A percentile compares a stretch with the other conserved stretches of the same genome.
These are phyloP conservation scores for Coffea humblotiana DNA, from an alignment of 305 asterid genomes.

Conservation along the genomic window DNA sequence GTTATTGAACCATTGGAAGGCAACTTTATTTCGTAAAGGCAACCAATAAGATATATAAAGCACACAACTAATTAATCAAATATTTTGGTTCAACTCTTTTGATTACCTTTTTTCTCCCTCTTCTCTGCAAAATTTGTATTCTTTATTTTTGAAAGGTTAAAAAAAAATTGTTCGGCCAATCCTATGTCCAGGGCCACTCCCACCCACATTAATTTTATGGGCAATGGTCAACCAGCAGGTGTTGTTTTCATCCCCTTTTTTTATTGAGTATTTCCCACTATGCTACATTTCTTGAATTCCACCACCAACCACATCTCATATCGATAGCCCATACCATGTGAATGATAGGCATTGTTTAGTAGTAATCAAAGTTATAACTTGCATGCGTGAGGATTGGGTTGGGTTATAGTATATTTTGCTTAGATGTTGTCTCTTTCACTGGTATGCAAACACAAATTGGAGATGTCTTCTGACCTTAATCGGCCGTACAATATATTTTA, in stretches of 20 bases:
- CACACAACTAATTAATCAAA: too few species aligned
- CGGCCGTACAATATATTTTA: too few species aligned
- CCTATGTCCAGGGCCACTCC: not conserved
- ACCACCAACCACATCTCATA: not conserved
- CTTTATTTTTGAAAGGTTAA: too few species aligned
- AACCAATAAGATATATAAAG: not conserved
- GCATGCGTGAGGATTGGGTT: not conserved
- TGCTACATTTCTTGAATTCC: not conserved
- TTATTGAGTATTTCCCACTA: not conserved
- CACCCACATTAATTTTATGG: too few species aligned
- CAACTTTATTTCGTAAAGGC: not conserved
- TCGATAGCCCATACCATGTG: constrained; percentile 14
- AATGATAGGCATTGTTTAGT: not conserved
- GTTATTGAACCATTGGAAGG: not conserved
- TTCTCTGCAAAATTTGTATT: too few species aligned
- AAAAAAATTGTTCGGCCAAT: not conserved
- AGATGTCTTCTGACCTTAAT: not conserved
- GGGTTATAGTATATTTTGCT: not conserved
- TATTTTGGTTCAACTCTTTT: too few species aligned
- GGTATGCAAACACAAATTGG: not conserved
- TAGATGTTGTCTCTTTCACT: not conserved
- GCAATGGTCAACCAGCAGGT: constrained; percentile 6
- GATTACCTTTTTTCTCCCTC: too few species aligned
- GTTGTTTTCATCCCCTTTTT: not conserved
- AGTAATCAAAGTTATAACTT: not conserved